These are phyloP conservation scores for Neotropicomus parvogracilis DNA, from an alignment of 1,284 basidiomycete species.

Conservation along the genomic window DNA sequence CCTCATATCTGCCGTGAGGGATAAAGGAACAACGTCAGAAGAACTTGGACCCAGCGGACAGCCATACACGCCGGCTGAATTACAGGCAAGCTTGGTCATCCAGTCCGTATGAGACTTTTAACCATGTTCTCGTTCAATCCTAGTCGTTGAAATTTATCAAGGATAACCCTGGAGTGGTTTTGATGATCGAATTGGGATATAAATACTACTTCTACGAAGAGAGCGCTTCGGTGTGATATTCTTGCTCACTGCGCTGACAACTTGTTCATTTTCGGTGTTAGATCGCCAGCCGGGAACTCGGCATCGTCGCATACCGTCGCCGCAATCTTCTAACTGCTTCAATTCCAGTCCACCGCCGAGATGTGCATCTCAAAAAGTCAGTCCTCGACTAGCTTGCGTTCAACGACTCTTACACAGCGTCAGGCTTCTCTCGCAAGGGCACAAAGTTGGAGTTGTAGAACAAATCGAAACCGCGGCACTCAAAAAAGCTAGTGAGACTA, in stretches of 20 bases:
- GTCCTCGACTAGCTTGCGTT: conserved; percentile 14
- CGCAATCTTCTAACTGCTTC: conserved; percentile 83
- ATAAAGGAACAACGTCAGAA: conserved; percentile 42
- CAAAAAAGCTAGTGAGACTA: conserved; percentile 86
- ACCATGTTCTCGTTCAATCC: background rate
- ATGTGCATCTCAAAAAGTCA: conserved; percentile 87
- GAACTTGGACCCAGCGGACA: conserved; percentile 74
- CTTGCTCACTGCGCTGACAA: background rate
- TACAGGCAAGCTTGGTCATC: conserved; percentile 51
- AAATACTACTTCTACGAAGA: conserved; percentile 88
- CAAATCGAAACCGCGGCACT: conserved; percentile 94
- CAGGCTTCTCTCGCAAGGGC: conserved; percentile 81
- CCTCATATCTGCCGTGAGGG: conserved; percentile 23
- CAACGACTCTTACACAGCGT: background rate
- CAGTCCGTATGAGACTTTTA: background rate
- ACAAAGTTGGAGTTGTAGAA: conserved; percentile 89
- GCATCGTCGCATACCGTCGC: conserved; percentile 74
- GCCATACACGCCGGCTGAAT: conserved; percentile 80
- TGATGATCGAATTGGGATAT: conserved; percentile 88
- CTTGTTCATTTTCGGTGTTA: conserved; percentile 32
- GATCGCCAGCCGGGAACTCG: conserved; percentile 78
- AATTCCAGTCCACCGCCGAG: conserved; percentile 77
- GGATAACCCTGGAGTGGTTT: conserved; percentile 69
- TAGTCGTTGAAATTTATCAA: conserved; percentile 57
- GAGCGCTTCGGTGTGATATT: conserved; percentile 61